A percentile compares a stretch with the other conserved stretches of the same genome.
phyloP scores from a whole-genome alignment of 306 rosid species.

The Begonia masoniana region DNA sequence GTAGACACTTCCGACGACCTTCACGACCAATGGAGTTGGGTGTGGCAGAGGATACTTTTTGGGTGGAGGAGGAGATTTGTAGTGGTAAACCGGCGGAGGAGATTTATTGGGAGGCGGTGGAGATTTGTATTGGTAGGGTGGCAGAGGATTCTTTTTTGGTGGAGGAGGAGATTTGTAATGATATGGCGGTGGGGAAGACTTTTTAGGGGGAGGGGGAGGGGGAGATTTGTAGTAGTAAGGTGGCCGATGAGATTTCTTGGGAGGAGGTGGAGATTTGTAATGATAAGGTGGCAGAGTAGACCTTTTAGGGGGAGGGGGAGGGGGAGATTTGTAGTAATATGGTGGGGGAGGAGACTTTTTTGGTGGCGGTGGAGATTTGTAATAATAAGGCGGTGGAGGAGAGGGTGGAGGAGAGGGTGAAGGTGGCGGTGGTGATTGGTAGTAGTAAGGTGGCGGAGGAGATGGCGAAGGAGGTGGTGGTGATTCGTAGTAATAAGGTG shows the following conservation, averaged over 20 bases:
- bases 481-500: neutral
- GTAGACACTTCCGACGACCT: neutral
- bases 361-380: neutral
- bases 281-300: neutral
- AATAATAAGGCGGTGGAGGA: neutral
- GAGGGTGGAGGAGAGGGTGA: neutral
- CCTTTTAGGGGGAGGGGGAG: neutral
- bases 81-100: neutral
- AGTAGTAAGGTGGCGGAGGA: neutral
- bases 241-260: neutral
- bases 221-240: neutral
- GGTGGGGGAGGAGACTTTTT: neutral
- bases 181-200: neutral
- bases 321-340: neutral
- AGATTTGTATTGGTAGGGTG: neutral
- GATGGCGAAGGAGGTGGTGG: neutral
- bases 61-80: constrained; percentile 1
- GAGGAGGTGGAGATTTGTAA: neutral
- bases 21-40: neutral
- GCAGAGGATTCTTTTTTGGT: neutral
- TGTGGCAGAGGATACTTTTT: neutral
- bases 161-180: neutral
- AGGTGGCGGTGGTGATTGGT: too few relatives aligned
- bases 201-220: neutral
- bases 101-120: neutral